phyloP scores from a whole-genome alignment of 1,284 basidiomycete genomes.

The Trichosporon asahii region DNA sequence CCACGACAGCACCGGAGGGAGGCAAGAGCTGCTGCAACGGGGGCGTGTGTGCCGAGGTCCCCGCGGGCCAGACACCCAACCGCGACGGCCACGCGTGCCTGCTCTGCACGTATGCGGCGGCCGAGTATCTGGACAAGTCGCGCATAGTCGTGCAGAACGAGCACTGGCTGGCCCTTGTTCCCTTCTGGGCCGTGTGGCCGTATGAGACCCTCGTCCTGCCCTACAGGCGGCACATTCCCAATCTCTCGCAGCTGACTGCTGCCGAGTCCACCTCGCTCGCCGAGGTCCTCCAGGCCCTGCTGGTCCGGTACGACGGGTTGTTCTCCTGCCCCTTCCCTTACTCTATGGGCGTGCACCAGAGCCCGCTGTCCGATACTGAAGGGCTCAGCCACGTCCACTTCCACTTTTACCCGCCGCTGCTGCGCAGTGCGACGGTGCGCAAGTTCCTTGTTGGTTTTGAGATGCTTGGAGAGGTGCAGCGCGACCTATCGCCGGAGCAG shows the following conservation, averaged over 20 bases:
- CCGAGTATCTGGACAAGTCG: constrained; percentile 62
- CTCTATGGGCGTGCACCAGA: constrained; percentile 92
- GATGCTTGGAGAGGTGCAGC: constrained; percentile 84
- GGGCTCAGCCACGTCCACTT: constrained; percentile 67
- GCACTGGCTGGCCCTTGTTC: constrained; percentile 84
- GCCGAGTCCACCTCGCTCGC: constrained; percentile 67
- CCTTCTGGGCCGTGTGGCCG: constrained; percentile 97
- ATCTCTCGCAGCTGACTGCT: constrained; percentile 61
- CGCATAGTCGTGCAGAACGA: constrained; percentile 63
- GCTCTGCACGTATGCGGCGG: constrained; percentile 77
- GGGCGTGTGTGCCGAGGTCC: not conserved
- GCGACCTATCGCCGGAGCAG: constrained; percentile 87
- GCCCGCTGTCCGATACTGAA: constrained; percentile 58
- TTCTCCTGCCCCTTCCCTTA: constrained; percentile 87
- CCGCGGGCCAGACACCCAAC: constrained; percentile 20
- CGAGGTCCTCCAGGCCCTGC: constrained; percentile 62
- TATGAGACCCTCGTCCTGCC: constrained; percentile 84
- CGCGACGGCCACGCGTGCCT: constrained; percentile 64
- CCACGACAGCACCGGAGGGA: too few species aligned
- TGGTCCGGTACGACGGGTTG: constrained; percentile 78
- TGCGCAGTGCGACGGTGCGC: constrained; percentile 74
- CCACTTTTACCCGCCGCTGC: constrained; percentile 82
- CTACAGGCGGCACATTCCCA: constrained; percentile 70
- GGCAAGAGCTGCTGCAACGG: constrained; percentile 33
- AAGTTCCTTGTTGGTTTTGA: constrained; percentile 96